Conservation (phyloP, 1,284 basidiomycete genomes). For the Melampsora medusae region DNA sequence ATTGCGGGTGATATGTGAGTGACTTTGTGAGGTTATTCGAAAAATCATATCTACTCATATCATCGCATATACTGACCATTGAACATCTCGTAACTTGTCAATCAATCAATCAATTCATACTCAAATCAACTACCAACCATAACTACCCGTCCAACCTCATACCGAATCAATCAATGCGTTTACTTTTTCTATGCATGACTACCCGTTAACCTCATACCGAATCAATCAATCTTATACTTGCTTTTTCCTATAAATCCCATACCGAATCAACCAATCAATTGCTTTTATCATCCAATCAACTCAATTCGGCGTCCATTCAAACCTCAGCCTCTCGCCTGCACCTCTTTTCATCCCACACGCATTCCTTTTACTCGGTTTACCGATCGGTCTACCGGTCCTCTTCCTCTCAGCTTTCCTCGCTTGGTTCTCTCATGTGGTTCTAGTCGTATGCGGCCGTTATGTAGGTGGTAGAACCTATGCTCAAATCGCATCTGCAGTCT, state of each 20-base stretch:
- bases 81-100: not conserved
- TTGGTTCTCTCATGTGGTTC: slow-evolving; percentile 50
- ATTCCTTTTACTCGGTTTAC: slow-evolving; percentile 47
- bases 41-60: no score
- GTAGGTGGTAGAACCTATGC: slow-evolving; percentile 51
- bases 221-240: no score
- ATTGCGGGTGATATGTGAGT: slow-evolving; percentile 42
- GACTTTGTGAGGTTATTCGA: not conserved
- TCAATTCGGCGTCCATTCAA: not conserved
- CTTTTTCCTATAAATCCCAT: no score
- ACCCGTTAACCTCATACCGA: no score
- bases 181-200: no score
- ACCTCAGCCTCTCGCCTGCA: slow-evolving; percentile 46
- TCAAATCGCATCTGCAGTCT: slow-evolving; percentile 49
- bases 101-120: not conserved
- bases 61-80: not conserved
- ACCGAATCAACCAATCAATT: not conserved
- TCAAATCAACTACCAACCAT: no score
- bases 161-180: no score
- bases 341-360: slow-evolving; percentile 51
- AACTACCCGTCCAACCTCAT: no score
- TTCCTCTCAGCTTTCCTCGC: slow-evolving; percentile 47
- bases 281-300: not conserved
- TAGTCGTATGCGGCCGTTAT: slow-evolving; percentile 50
- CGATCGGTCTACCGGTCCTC: slow-evolving; percentile 49